These are phyloP conservation scores for Mycosphaerella arachidis DNA, from an alignment of 2,329 filamentous ascomycete genomes.

Conservation along the genomic window DNA sequence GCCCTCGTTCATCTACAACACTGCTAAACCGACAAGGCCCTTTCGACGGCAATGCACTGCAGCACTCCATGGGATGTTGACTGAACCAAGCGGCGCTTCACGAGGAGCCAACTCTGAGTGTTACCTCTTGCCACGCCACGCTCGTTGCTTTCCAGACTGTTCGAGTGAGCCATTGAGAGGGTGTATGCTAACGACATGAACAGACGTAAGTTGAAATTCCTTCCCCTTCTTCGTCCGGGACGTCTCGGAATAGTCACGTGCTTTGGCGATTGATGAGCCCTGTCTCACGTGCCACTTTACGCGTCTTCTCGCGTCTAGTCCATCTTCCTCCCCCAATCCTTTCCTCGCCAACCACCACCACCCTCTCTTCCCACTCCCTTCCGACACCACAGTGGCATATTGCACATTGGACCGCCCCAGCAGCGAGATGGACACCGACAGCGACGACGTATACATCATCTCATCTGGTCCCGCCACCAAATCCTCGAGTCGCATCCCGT, in stretches of 20 bases:
- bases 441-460: conserved; percentile 3
- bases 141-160: background rate
- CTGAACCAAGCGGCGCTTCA: background rate
- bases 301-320: background rate
- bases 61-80: background rate
- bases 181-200: background rate
- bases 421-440: background rate
- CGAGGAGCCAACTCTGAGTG: background rate
- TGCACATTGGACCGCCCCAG: background rate
- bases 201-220: background rate
- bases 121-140: background rate
- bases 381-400: conserved; percentile 1
- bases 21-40: background rate
- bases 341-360: background rate
- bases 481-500: conserved; percentile 9
- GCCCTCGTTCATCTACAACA: background rate
- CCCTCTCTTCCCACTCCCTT: background rate
- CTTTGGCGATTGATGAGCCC: background rate
- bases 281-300: background rate
- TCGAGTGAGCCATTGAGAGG: background rate
- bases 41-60: background rate
- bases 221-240: background rate
- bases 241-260: background rate
- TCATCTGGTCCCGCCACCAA: conserved; percentile 4
- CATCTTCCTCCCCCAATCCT: background rate